Percentiles rank a stretch among this genome's conserved stretches.
These are phyloP conservation scores for Candida odintsovae DNA, from an alignment of 805 yeast genomes.

Conservation along the genomic window DNA sequence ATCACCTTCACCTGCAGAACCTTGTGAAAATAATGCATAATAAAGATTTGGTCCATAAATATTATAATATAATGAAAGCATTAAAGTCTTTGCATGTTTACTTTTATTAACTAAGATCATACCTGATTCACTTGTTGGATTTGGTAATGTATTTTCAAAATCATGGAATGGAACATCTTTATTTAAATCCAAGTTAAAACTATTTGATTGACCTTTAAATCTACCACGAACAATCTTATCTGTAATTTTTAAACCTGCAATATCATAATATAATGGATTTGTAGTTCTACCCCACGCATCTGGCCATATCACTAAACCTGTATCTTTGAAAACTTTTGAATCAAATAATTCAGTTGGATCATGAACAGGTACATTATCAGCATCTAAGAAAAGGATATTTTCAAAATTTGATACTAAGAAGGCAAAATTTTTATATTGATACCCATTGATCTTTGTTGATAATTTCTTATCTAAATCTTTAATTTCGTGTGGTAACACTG, in stretches of 20 bases:
- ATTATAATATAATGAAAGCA: conserved; percentile 54
- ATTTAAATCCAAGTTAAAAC: conserved; percentile 6
- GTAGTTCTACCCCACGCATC: conserved; percentile 70
- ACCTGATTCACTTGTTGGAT: conserved; percentile 63
- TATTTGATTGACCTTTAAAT: conserved; percentile 23
- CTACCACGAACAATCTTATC: conserved; percentile 31
- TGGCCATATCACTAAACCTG: conserved; percentile 56
- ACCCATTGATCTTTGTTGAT: conserved; percentile 47
- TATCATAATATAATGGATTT: conserved; percentile 51
- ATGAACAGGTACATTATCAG: conserved; percentile 64
- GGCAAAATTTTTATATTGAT: conserved; percentile 63
- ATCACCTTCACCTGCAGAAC: conserved; percentile 71
- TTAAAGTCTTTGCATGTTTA: conserved; percentile 44
- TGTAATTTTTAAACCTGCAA: conserved; percentile 36
- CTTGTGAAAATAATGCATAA: conserved; percentile 60
- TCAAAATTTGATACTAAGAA: conserved; percentile 65
- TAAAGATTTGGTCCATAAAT: conserved; percentile 53
- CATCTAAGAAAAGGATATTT: conserved; percentile 61
- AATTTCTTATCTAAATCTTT: conserved; percentile 43
- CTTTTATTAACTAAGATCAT: conserved; percentile 52
- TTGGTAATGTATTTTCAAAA: conserved; percentile 51
- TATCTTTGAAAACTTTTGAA: conserved; percentile 35
- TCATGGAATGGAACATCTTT: conserved; percentile 42
- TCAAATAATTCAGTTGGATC: conserved; percentile 49
- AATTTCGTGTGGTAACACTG: conserved; percentile 50